Evolutionary conservation across 2,329 filamentous ascomycete species (phyloP), one percentile per base, ranked within the genome.

Genomic region (Aschersonia sp.): DNA sequence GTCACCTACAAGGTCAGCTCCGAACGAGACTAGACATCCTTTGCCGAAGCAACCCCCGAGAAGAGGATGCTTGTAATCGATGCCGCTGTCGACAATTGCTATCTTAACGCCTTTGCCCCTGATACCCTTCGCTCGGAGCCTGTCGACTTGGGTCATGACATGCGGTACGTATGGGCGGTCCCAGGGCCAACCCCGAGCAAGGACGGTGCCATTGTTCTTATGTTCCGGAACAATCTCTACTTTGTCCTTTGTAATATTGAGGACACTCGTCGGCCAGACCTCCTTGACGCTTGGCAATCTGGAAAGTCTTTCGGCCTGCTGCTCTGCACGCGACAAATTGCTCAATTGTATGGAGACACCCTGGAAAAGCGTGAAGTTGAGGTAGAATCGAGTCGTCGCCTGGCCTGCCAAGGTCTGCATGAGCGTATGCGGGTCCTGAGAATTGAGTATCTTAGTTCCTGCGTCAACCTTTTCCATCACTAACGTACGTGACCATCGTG

Each of bases 1-100:
- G 22, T 58, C 53, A 6, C 58, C 57, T 30, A 58, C 55, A 30
- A 59, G 51, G 30, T 59, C 57, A 12, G 54, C 50, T 10, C 57
- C 57, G 7, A 45, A n/a, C 3, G 53, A 45, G 32, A 59, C 52
- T 43, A 56, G 61, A 55, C 68, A 77, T 4, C 70, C 73, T 6
- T 63, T 55, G 4, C 76, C 77, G 54, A 79, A 79, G 51, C 75
- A 74, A 42, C 74, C 75, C 37, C 78, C 77, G 3, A 81, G 67
- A 32, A 74, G 71, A 1, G 75, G 73, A 54, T 81, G 76, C 1
- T 61, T 66, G 56, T 79, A 81, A 56, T 81, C 77, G 44, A 77
- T 62, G 65, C 52, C 52, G 14, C 35, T 42, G 43, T 53, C 51
- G 11, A 54, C 48, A 6, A 53, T 30, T 7, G 47, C 52, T 32